A percentile compares a stretch with the other conserved stretches of the same genome.
phyloP scores from a whole-genome alignment of 345 rosid genomes.

The Rhodomyrtus tomentosa region DNA sequence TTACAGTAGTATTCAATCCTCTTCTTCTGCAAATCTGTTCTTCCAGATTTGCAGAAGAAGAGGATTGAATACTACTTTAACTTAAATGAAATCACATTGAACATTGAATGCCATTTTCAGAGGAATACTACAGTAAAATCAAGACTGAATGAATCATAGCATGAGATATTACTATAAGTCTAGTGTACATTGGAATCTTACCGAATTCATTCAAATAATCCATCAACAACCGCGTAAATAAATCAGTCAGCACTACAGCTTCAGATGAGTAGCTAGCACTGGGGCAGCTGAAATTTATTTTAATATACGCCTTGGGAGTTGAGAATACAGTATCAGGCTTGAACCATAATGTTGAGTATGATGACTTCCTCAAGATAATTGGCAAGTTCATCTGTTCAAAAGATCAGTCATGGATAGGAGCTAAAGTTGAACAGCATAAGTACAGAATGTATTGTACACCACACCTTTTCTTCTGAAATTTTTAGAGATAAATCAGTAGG shows the following conservation, averaged over 20 bases:
- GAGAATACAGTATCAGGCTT: slow-evolving; percentile 77
- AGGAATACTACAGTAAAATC: neutral
- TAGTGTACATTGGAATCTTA: slow-evolving; percentile 14
- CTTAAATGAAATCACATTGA: neutral
- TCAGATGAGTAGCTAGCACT: slow-evolving; percentile 64
- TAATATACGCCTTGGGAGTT: slow-evolving; percentile 71
- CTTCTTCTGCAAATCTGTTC: too few species aligned
- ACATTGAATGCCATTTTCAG: neutral
- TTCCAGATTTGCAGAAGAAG: neutral
- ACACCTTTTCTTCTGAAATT: slow-evolving; percentile 50
- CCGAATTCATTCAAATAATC: slow-evolving; percentile 96
- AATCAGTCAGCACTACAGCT: slow-evolving; percentile 51
- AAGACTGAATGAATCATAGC: neutral
- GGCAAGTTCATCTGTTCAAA: slow-evolving; percentile 51
- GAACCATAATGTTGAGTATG: slow-evolving; percentile 64
- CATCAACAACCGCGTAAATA: slow-evolving; percentile 61
- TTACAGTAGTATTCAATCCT: too few species aligned
- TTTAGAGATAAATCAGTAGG: slow-evolving; percentile 78
- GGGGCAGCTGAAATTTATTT: slow-evolving; percentile 77
- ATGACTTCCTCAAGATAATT: slow-evolving; percentile 45
- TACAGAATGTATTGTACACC: neutral
- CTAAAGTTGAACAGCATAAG: neutral
- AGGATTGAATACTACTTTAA: neutral
- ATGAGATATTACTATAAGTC: neutral
- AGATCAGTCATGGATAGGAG: slow-evolving; percentile 3